Conservation (phyloP, 2,329 filamentous ascomycete genomes). For the Neonectria punicea region DNA sequence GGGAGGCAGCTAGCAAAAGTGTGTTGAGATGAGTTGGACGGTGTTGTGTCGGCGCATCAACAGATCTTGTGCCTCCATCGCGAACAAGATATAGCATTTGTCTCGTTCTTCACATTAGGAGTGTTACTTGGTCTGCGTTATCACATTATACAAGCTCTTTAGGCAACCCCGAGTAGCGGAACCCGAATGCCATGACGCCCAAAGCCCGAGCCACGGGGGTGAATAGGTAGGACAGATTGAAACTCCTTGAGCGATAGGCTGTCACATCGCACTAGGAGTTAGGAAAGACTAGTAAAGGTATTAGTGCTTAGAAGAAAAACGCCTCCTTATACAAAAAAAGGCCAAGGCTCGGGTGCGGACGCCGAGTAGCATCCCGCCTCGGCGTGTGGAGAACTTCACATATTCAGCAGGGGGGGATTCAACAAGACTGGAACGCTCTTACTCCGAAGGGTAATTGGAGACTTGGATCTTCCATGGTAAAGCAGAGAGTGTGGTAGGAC, state of each 20-base stretch:
- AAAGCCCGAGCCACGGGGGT: not conserved
- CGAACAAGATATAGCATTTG: conserved; percentile 9
- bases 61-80: not conserved
- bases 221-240: not conserved
- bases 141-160: not conserved
- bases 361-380: conserved; percentile 3
- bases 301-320: not conserved
- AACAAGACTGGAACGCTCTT: not conserved
- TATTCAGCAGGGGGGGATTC: too few species aligned
- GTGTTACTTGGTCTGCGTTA: not conserved
- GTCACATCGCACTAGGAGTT: not conserved
- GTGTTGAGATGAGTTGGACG: not conserved
- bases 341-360: not conserved
- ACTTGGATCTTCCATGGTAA: too few species aligned
- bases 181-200: conserved; percentile 9
- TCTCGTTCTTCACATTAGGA: too few species aligned
- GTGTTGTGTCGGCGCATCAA: too few species aligned
- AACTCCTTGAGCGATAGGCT: too few species aligned
- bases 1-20: not conserved
- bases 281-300: not conserved
- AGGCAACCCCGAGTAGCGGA: conserved; percentile 18
- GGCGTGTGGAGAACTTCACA: not conserved
- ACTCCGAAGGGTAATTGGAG: not conserved
- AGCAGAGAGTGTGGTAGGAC: not conserved
- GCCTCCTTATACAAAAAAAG: not conserved